Conservation (phyloP, 2,329 filamentous ascomycete genomes). For the Fusarium humuli region DNA sequence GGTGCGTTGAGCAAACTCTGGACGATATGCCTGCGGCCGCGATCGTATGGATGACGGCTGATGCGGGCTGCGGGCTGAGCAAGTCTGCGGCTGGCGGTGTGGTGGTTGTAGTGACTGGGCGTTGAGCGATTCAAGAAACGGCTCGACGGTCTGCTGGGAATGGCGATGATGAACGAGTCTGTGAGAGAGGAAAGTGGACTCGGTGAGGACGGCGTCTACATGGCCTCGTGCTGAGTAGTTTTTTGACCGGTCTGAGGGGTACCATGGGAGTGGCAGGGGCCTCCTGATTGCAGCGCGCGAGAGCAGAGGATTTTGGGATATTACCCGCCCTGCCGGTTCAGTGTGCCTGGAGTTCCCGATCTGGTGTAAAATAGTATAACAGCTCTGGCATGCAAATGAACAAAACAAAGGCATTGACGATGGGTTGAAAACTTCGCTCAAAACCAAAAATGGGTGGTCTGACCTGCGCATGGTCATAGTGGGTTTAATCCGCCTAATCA, state of each 20-base stretch:
- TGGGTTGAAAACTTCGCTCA: constrained; percentile 23
- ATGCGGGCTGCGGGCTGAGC: constrained; percentile 47
- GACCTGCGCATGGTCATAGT: constrained; percentile 30
- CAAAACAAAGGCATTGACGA: constrained; percentile 22
- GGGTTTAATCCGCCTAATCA: constrained; percentile 33
- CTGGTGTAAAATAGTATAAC: constrained; percentile 37
- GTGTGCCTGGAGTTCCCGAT: constrained; percentile 44
- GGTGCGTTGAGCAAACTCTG: constrained; percentile 41
- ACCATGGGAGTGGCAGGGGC: constrained; percentile 49
- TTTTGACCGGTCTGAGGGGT: constrained; percentile 57
- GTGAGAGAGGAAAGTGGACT: constrained; percentile 54
- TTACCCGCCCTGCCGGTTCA: constrained; percentile 43
- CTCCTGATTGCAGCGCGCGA: constrained; percentile 41
- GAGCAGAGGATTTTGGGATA: constrained; percentile 36
- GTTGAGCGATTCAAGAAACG: constrained; percentile 47
- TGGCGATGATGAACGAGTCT: constrained; percentile 52
- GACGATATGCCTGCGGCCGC: constrained; percentile 45
- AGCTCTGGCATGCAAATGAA: constrained; percentile 11
- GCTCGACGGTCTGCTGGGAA: constrained; percentile 47
- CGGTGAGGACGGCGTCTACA: constrained; percentile 55
- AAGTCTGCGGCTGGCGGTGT: constrained; percentile 47
- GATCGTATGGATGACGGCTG: constrained; percentile 47
- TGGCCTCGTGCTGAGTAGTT: constrained; percentile 56
- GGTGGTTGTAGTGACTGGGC: constrained; percentile 47
- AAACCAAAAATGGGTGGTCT: constrained; percentile 35